Evolutionary conservation across 495 filamentous ascomycete species (phyloP).

Genomic region (Aspergillus heteromorphus): DNA sequence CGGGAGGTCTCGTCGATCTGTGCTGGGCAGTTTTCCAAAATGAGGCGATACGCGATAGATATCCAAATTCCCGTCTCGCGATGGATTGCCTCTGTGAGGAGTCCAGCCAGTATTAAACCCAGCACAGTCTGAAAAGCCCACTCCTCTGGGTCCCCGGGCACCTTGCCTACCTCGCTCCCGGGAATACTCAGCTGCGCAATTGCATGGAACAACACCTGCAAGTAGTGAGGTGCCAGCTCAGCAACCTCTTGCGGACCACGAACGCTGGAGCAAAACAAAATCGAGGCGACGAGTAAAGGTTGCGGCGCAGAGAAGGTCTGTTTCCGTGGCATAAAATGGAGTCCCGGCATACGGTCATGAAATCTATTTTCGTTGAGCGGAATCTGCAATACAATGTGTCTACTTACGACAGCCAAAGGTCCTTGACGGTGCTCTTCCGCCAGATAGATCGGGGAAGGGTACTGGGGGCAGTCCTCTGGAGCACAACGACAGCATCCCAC

Average conservation of each 20-base stretch:
- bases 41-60: constrained; percentile 2
- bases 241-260: background rate
- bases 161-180: background rate
- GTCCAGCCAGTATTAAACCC: background rate
- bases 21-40: constrained; percentile 1
- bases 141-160: background rate
- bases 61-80: constrained; percentile 7
- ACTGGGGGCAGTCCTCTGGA: background rate
- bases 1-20: constrained; percentile 2
- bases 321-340: constrained; percentile 6
- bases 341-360: constrained; percentile 3
- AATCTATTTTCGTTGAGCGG: background rate
- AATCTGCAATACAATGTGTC: background rate
- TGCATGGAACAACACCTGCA: background rate
- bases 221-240: background rate
- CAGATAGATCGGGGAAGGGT: background rate
- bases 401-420: constrained; percentile 1
- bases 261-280: constrained; percentile 3
- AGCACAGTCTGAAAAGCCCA: constrained; percentile 2
- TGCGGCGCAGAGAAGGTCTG: constrained; percentile 2
- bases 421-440: background rate
- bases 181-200: constrained; percentile 1
- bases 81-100: background rate
- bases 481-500: background rate
- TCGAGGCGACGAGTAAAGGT: constrained; percentile 2